Conservation (phyloP, 805 yeast species). For the Wickerhamiella occidentalis region DNA sequence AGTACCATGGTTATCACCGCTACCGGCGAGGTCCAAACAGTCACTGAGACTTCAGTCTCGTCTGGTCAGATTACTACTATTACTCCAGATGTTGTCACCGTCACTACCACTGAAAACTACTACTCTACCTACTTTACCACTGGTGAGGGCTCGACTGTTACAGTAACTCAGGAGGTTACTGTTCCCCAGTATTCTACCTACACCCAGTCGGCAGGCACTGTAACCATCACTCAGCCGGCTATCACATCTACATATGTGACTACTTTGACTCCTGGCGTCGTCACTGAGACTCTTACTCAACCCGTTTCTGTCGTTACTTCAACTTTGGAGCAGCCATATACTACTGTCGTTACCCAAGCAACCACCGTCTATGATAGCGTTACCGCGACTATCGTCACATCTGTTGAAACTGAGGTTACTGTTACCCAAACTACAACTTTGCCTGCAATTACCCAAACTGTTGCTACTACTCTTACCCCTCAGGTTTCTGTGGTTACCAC, state of each 20-base stretch:
- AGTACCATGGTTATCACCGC: constrained; percentile 5
- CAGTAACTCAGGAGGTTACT: not conserved
- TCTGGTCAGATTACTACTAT: constrained; percentile 6
- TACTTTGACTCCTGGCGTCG: constrained; percentile 8
- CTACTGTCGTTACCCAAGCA: not conserved
- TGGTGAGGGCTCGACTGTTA: not conserved
- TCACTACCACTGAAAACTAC: not conserved
- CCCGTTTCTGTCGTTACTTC: not conserved
- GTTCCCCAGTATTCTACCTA: constrained; percentile 4
- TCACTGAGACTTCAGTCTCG: constrained; percentile 1
- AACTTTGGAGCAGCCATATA: not conserved
- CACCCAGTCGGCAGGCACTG: constrained; percentile 8
- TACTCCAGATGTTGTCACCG: constrained; percentile 3
- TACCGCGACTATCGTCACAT: not conserved
- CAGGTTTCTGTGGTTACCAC: not conserved
- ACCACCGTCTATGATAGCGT: not conserved
- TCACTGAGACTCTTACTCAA: constrained; percentile 2
- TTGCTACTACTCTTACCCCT: constrained; percentile 1
- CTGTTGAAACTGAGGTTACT: constrained; percentile 3
- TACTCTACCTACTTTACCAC: constrained; percentile 1
- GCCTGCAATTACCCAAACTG: not conserved
- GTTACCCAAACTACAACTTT: not conserved
- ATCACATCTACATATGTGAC: constrained; percentile 1
- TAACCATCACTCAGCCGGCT: constrained; percentile 7
- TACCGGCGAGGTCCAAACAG: constrained; percentile 1